phyloP scores from a whole-genome alignment of 495 filamentous ascomycete genomes.

The Lasiosphaeria hispida region DNA sequence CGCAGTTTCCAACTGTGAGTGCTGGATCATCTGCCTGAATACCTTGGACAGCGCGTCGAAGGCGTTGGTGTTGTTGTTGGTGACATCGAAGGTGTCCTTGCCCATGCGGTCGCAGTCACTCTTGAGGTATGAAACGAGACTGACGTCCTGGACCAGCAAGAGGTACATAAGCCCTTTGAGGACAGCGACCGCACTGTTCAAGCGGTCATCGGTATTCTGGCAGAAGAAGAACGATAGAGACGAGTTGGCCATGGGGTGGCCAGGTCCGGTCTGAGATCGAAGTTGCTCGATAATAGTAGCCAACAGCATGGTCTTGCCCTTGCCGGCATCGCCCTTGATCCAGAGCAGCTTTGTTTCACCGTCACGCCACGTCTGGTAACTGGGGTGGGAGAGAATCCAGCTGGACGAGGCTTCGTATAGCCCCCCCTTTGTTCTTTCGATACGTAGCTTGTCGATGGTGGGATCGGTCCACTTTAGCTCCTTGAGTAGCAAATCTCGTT shows the following conservation, averaged over 20 bases:
- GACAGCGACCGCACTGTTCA: not conserved
- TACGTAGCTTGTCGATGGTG: not conserved
- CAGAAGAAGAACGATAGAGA: not conserved
- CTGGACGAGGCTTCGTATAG: not conserved
- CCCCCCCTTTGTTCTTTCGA: not conserved
- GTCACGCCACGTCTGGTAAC: not conserved
- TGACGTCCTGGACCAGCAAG: not conserved
- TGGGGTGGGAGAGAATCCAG: not conserved
- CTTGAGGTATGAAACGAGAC: conserved; percentile 6
- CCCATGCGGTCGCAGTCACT: not conserved
- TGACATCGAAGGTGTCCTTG: not conserved
- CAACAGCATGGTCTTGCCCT: conserved; percentile 7
- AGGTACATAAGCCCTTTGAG: conserved; percentile 3
- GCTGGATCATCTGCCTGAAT: not conserved
- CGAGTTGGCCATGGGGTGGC: not conserved
- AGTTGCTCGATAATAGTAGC: not conserved
- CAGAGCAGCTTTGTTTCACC: not conserved
- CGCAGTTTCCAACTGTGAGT: not conserved
- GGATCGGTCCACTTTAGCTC: not conserved
- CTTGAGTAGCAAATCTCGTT: not conserved
- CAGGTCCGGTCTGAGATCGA: not conserved
- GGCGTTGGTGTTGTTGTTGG: not conserved
- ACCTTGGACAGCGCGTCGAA: conserved; percentile 1
- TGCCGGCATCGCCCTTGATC: conserved; percentile 1
- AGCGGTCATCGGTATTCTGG: not conserved